Percentiles rank a stretch among this genome's conserved stretches.
phyloP scores from a whole-genome alignment of 805 yeast genomes.

The Blastobotrys terrestris region DNA sequence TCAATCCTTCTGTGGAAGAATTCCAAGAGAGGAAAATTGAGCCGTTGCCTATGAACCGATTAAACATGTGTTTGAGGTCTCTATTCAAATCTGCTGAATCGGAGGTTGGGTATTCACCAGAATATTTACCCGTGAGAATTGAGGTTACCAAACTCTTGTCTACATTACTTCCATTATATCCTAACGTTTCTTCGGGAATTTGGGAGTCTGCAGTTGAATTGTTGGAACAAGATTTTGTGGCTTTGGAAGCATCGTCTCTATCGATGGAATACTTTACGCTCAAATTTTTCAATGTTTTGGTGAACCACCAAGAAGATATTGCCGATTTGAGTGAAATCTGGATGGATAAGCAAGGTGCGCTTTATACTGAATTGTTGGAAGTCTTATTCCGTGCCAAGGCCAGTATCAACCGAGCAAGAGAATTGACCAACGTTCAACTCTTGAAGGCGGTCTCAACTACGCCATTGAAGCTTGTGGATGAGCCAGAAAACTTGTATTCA shows the following conservation, averaged over 20 bases:
- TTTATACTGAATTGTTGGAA: constrained; percentile 41
- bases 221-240: constrained; percentile 16
- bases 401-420: constrained; percentile 9
- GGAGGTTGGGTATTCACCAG: constrained; percentile 52
- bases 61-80: constrained; percentile 53
- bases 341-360: constrained; percentile 33
- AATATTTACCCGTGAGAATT: constrained; percentile 46
- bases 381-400: constrained; percentile 18
- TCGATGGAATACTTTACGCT: constrained; percentile 46
- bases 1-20: constrained; percentile 38
- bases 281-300: constrained; percentile 35
- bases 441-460: constrained; percentile 6
- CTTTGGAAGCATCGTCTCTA: constrained; percentile 6
- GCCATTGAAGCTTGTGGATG: constrained; percentile 5
- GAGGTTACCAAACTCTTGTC: constrained; percentile 44
- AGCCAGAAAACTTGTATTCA: constrained; percentile 29
- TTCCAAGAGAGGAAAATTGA: constrained; percentile 27
- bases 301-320: constrained; percentile 20
- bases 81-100: constrained; percentile 55
- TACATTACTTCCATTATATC: constrained; percentile 17
- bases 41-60: constrained; percentile 58
- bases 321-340: constrained; percentile 24
- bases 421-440: constrained; percentile 7
- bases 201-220: constrained; percentile 13
- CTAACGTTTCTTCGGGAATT: constrained; percentile 5